These are phyloP conservation scores for Venturia nashicola DNA, from an alignment of 2,329 filamentous ascomycete genomes.

Conservation along the genomic window DNA sequence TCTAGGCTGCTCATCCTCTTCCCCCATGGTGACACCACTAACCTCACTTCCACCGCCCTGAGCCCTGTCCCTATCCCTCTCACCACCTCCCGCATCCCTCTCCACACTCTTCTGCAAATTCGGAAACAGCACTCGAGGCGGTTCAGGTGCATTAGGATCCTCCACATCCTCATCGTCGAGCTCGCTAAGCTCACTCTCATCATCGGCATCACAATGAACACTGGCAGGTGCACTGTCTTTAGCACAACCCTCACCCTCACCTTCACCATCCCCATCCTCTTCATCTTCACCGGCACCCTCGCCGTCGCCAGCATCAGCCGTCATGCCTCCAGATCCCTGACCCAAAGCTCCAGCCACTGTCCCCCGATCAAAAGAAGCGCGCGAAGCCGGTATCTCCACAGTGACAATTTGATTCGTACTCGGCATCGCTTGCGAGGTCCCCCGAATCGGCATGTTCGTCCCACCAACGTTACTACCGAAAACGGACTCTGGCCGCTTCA, in stretches of 20 bases:
- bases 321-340: not conserved
- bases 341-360: not conserved
- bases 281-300: slow-evolving; percentile 17
- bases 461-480: not conserved
- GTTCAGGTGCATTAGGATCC: slow-evolving; percentile 12
- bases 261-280: not conserved
- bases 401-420: slow-evolving; percentile 17
- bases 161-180: slow-evolving; percentile 18
- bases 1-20: not conserved
- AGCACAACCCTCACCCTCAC: slow-evolving; percentile 14
- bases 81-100: not conserved
- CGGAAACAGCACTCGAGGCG: not conserved
- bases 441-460: slow-evolving; percentile 9
- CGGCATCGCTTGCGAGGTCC: not conserved
- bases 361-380: not conserved
- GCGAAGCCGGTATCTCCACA: not conserved
- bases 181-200: slow-evolving; percentile 11
- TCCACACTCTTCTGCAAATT: not conserved
- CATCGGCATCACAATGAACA: slow-evolving; percentile 35
- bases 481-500: not conserved
- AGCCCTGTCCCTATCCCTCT: not conserved
- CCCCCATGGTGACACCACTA: not conserved
- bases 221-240: slow-evolving; percentile 42
- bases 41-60: not conserved
- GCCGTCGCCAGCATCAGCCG: not conserved